Evolutionary conservation across 2,329 filamentous ascomycete species (phyloP).

Genomic region (Colletotrichum sp.): DNA sequence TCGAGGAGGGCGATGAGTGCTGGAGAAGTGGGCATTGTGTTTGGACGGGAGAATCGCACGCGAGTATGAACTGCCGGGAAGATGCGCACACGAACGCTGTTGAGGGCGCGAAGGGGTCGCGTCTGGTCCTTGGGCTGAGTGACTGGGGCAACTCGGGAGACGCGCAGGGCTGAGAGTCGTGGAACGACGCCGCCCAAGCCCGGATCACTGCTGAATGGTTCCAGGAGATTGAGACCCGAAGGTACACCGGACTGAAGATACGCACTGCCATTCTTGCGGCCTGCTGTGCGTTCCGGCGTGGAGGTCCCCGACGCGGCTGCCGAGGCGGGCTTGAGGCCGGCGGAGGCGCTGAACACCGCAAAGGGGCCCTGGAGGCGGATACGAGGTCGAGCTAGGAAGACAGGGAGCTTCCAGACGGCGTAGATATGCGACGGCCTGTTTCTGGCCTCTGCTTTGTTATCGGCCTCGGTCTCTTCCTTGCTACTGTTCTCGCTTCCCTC

Average conservation of each 20-base stretch:
- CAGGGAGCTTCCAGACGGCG: conserved; percentile 64
- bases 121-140: conserved; percentile 66
- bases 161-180: conserved; percentile 73
- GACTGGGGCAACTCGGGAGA: conserved; percentile 75
- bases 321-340: conserved; percentile 61
- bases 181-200: conserved; percentile 66
- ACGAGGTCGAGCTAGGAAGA: conserved; percentile 64
- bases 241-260: conserved; percentile 75
- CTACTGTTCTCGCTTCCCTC: conserved; percentile 30
- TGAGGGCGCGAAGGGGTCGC: conserved; percentile 68
- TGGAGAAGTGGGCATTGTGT: conserved; percentile 60
- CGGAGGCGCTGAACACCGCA: conserved; percentile 68
- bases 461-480: conserved; percentile 20
- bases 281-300: conserved; percentile 10
- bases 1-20: conserved; percentile 75
- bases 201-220: conserved; percentile 72
- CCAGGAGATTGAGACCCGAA: conserved; percentile 77
- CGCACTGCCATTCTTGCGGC: conserved; percentile 48
- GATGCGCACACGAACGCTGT: conserved; percentile 67
- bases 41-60: conserved; percentile 73
- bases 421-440: conserved; percentile 48
- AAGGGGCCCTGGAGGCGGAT: conserved; percentile 71
- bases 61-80: conserved; percentile 75
- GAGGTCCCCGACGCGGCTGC: conserved; percentile 35
- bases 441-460: conserved; percentile 18